A percentile compares a stretch with the other conserved stretches of the same genome.
Conservation (phyloP, 2,329 filamentous ascomycete species). For the Elsinoe perseae region DNA sequence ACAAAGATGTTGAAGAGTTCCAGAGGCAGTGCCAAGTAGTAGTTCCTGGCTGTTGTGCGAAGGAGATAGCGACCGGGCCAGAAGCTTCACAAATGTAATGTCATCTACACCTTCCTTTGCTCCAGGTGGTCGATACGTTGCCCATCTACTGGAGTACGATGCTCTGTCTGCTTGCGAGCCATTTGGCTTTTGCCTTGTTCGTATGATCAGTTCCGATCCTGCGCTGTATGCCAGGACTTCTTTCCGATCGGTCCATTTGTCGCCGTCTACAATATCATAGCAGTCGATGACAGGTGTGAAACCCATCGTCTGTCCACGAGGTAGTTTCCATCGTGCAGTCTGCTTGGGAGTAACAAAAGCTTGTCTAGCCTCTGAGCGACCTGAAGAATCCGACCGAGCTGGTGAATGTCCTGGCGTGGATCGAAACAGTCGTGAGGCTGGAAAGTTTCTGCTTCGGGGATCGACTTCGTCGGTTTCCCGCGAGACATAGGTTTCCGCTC, state of each 20-base stretch:
- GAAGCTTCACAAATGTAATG: constrained; percentile 49
- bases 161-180: not conserved
- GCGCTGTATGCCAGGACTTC: constrained; percentile 55
- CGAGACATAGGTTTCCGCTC: constrained; percentile 20
- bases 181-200: constrained; percentile 39
- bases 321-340: constrained; percentile 34
- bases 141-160: constrained; percentile 32
- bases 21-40: constrained; percentile 50
- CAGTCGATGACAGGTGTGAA: constrained; percentile 53
- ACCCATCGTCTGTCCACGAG: constrained; percentile 47
- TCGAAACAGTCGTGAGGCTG: constrained; percentile 9
- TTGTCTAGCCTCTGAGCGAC: not conserved
- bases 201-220: constrained; percentile 48
- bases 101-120: constrained; percentile 50
- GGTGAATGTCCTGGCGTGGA: constrained; percentile 5
- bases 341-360: constrained; percentile 18
- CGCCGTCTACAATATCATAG: constrained; percentile 45
- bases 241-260: constrained; percentile 41
- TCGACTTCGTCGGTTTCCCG: constrained; percentile 17
- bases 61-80: constrained; percentile 30
- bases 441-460: not conserved
- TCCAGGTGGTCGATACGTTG: constrained; percentile 45
- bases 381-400: constrained; percentile 5
- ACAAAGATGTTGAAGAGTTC: constrained; percentile 39
- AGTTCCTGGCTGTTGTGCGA: constrained; percentile 32